These are phyloP conservation scores for Solanum virginianum DNA, from an alignment of 257 asterid genomes.

Conservation along the genomic window DNA sequence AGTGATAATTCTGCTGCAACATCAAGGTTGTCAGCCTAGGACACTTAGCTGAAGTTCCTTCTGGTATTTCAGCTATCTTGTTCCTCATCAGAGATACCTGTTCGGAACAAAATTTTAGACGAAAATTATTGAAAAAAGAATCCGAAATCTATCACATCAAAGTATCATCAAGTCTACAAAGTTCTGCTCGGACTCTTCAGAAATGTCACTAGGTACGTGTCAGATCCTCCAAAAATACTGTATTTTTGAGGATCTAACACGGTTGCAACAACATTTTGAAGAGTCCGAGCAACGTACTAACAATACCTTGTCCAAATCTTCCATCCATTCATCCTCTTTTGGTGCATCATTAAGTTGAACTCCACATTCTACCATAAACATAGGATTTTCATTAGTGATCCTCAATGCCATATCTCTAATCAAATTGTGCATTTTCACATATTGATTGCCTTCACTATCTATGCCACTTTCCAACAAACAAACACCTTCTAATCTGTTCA, in stretches of 20 bases:
- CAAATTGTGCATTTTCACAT: conserved; percentile 23
- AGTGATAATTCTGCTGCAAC: conserved; percentile 9
- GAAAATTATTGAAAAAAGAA: not conserved
- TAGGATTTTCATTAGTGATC: not conserved
- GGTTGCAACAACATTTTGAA: not conserved
- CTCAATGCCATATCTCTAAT: conserved; percentile 19
- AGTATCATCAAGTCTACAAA: not conserved
- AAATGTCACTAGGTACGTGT: not conserved
- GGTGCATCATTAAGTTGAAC: not conserved
- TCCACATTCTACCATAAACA: conserved; percentile 27
- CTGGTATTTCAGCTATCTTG: conserved; percentile 5
- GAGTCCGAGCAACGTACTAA: not conserved
- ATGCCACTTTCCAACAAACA: conserved; percentile 12
- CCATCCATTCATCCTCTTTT: conserved; percentile 8
- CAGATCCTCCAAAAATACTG: not conserved
- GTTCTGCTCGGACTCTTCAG: not conserved
- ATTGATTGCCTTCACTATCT: not conserved
- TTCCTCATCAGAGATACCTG: conserved; percentile 17
- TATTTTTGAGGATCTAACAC: not conserved
- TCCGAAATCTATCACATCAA: not conserved
- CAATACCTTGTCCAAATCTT: conserved; percentile 11
- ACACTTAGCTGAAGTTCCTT: conserved; percentile 7
- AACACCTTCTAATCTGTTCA: conserved; percentile 16
- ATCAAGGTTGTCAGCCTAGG: conserved; percentile 15
- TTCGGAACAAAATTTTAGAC: not conserved